A percentile compares a stretch with the other conserved stretches of the same genome.
Evolutionary conservation across 257 asterid species (phyloP).

Genomic region (Coffea canephora): DNA sequence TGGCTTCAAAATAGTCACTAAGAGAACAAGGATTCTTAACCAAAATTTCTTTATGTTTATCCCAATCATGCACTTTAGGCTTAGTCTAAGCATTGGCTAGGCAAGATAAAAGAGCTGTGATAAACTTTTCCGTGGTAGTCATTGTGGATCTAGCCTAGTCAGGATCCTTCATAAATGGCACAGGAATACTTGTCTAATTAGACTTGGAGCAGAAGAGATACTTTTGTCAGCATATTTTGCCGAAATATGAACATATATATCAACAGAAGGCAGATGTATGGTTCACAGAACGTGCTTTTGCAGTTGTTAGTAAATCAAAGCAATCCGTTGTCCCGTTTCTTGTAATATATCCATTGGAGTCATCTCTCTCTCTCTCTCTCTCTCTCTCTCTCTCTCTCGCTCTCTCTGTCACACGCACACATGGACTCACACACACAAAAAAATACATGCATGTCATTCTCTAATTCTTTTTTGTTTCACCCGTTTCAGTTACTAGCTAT

Average conservation of each 20-base stretch:
- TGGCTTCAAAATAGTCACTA: too few relatives aligned
- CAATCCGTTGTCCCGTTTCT: not conserved
- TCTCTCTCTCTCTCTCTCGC: conserved; percentile 10
- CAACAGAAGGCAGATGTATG: not conserved
- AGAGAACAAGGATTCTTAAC: too few relatives aligned
- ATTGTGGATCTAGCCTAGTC: too few relatives aligned
- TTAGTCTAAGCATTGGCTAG: too few relatives aligned
- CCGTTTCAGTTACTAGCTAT: conserved; percentile 68
- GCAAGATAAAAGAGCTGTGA: too few relatives aligned
- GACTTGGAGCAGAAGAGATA: not conserved
- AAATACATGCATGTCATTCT: too few relatives aligned
- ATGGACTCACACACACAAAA: too few relatives aligned
- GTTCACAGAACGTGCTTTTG: not conserved
- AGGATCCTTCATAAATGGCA: too few relatives aligned
- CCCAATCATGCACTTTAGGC: too few relatives aligned
- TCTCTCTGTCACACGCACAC: conserved; percentile 2
- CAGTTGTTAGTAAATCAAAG: not conserved
- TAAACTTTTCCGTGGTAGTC: too few relatives aligned
- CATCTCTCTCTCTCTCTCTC: not conserved
- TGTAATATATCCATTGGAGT: not conserved
- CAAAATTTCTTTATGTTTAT: too few relatives aligned
- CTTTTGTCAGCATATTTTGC: not conserved
- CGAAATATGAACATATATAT: not conserved
- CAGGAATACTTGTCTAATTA: not conserved
- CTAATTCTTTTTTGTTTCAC: conserved; percentile 4